Percentiles rank a stretch among this genome's conserved stretches.
These are phyloP conservation scores for Nakazawaea sp. DNA, from an alignment of 805 yeast species.

Conservation along the genomic window DNA sequence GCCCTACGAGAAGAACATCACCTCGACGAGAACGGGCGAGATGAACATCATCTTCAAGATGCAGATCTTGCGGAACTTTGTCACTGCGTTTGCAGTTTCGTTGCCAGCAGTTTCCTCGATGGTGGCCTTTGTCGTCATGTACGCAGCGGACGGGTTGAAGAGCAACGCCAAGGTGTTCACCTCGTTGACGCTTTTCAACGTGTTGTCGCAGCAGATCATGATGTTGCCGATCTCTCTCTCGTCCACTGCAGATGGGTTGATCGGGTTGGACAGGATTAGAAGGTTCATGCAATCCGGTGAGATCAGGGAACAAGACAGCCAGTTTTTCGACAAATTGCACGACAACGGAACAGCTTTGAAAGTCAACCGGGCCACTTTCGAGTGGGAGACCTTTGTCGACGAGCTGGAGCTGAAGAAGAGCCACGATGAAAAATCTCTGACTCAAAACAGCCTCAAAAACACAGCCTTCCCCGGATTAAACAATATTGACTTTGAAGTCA, in stretches of 20 bases:
- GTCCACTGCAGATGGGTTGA: conserved; percentile 55
- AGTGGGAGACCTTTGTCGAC: conserved; percentile 52
- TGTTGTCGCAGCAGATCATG: conserved; percentile 54
- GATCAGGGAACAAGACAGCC: conserved; percentile 29
- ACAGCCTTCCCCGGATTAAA: conserved; percentile 37
- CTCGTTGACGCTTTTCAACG: conserved; percentile 59
- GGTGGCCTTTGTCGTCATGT: conserved; percentile 40
- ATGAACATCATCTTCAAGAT: conserved; percentile 49
- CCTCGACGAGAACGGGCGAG: conserved; percentile 54
- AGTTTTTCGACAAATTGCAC: conserved; percentile 5
- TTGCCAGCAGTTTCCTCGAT: conserved; percentile 64
- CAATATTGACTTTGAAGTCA: conserved; percentile 43
- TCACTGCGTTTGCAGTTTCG: conserved; percentile 53
- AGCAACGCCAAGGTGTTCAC: conserved; percentile 61
- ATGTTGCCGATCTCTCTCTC: conserved; percentile 66
- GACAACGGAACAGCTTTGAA: conserved; percentile 35
- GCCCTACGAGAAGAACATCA: conserved; percentile 56
- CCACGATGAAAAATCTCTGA: neutral
- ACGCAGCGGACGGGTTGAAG: conserved; percentile 26
- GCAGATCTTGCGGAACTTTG: conserved; percentile 55
- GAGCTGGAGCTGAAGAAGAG: conserved; percentile 6
- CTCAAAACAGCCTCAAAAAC: conserved; percentile 6
- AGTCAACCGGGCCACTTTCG: conserved; percentile 50
- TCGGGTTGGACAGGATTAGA: conserved; percentile 55
- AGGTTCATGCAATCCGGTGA: conserved; percentile 35